Evolutionary conservation across 2,329 filamentous ascomycete genomes (phyloP).

Genomic region (Beauveria brongniartii): DNA sequence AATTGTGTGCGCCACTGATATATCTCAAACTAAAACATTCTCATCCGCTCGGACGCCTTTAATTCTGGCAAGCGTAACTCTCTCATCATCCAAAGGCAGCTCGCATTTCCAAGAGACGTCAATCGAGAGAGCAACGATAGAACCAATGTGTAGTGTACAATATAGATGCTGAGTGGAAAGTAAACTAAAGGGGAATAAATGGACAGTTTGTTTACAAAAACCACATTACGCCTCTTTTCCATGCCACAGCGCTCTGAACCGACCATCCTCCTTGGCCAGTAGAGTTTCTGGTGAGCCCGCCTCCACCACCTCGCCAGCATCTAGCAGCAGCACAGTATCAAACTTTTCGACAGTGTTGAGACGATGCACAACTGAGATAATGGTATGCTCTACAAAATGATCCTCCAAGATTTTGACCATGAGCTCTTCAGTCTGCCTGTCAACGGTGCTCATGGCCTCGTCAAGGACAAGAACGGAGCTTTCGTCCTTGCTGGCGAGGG

Average conservation of each 20-base stretch:
- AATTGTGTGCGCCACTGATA: too few relatives aligned
- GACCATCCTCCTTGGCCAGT: constrained; percentile 1
- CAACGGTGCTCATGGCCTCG: constrained; percentile 31
- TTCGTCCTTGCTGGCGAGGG: constrained; percentile 24
- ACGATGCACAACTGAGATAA: constrained; percentile 36
- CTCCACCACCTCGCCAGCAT: constrained; percentile 23
- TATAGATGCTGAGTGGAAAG: too few relatives aligned
- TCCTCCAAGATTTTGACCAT: constrained; percentile 25
- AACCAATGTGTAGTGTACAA: too few relatives aligned
- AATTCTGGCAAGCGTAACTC: too few relatives aligned
- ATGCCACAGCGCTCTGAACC: constrained; percentile 7
- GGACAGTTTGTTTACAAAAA: too few relatives aligned
- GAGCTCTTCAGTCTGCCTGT: constrained; percentile 24
- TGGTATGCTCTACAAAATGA: constrained; percentile 37
- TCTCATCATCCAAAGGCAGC: too few relatives aligned
- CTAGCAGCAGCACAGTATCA: constrained; percentile 56
- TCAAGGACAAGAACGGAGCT: constrained; percentile 30
- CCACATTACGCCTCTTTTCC: neutral
- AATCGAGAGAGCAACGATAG: too few relatives aligned
- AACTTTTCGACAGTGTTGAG: constrained; percentile 41
- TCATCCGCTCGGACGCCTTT: too few relatives aligned
- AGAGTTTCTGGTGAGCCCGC: neutral
- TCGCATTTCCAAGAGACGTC: too few relatives aligned
- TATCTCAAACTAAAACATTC: too few relatives aligned
- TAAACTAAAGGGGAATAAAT: neutral